Evolutionary conservation across 805 yeast species (phyloP), one percentile per base, ranked within the genome.

Genomic region (Babjeviella inositovora): DNA sequence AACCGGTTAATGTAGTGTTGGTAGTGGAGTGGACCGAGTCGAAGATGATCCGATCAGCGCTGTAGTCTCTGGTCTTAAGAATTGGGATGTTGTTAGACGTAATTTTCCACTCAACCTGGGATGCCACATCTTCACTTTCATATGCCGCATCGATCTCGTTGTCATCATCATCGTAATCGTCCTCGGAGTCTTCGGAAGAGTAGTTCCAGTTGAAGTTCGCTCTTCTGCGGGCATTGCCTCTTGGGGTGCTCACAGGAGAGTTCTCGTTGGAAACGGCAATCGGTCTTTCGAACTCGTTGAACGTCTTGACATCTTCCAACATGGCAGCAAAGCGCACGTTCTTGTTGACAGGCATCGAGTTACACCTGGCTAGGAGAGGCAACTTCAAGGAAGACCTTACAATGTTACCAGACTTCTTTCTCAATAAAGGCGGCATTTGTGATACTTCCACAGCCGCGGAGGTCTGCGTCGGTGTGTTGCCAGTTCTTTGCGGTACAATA

Each of bases 251-350:
- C 7, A 37, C 50, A 1, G 87, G 90, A 1, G 81, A 66, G 28
- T 66, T 62, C 24, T 58, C 56, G 2, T 77, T 80, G 33, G 75
- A 63, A 14, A 87, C 77, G 3, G 82, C 75, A 4, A 65, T 56
- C 9, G 97, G 96, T 25, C 62, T 65, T 39, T 82, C 93, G 26
- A 61, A 60, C 33, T 68, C 64, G 30, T 68, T 61, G 41, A 81
- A 84, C 43, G 74, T 77, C 27, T 75, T 62, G 13, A 81, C 74
- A 33, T 77, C 80, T 11, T 57, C 64, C 30, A 42, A 49, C 23
- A 51, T 65, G 20, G 67, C 59, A 23, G 77, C 84, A 41, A 82
- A 82, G 53, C 80, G 94, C 6, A 82, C 95, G 41, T 67, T 76
- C 39, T 71, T 73, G 33, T 68, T 60, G 39, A 62, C 62, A 3